Evolutionary conservation across 2,329 filamentous ascomycete genomes (phyloP), one percentile per base, ranked within the genome.

Genomic region (Paradendryphiella salina): DNA sequence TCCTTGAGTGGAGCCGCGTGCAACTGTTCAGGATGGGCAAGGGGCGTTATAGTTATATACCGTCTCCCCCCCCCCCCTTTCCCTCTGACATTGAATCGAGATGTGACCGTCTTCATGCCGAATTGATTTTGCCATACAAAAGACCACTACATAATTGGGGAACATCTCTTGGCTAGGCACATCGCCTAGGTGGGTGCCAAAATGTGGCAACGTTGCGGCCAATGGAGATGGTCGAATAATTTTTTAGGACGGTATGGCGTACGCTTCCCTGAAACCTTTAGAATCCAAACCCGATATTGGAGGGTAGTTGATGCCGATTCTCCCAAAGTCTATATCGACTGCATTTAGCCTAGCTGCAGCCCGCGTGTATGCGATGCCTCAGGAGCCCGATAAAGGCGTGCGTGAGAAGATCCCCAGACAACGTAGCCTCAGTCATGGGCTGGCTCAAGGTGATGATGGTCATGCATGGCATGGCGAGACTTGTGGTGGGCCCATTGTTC

Each of bases 321-420:
- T 31, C 28, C 3, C 33, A 11, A 26, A 26, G 28, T 36, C 37
- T 36, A 26, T 36, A 42, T 52, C 26, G 44, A 29, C 14, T 28
- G 37, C 11, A 47, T 47, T 47, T 51, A 47, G 33, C 33, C 37
- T 48, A 29, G 37, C 46, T 42, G 29, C 29, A 33, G 37, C 23
- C 26, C n/a, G 18, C 37, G 23, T 28, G 28, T 33, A 18, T 14
- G 8, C 13, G 9, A 15, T 15, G 10, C n/a, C 23, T 26, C 23
- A 37, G 21, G 33, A 15, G 34, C 13, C 34, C 29, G 23, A 26
- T 28, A 21, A 21, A 33, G 29, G 29, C 39, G 29, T 33, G 39
- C 29, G 39, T 33, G 18, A n/a, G n/a, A 42, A 26, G 23, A 20
- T 33, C 18, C 2, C 21, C 13, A 18, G 7, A 8, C 17, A 18